Base-by-base conservation (phyloP, 768 basidiomycete genomes). In the Suillus cothurnatus region DNA sequence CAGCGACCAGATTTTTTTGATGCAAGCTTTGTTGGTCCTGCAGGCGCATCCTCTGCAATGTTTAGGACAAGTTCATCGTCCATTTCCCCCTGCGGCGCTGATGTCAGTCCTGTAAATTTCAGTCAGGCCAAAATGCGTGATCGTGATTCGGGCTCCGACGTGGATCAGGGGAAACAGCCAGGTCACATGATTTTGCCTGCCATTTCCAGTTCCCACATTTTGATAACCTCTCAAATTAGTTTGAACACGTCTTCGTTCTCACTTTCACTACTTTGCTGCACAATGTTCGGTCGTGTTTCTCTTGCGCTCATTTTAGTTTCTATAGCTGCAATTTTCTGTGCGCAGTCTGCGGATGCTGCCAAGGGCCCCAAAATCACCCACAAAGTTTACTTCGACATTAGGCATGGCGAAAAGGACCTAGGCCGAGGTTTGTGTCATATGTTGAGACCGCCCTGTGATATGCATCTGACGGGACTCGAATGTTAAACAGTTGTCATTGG, bases 381-480 rank as follows among this genome's bases (percentile, higher is more conserved):
- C 85, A 94, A 91, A 79, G 90, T 97, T 70, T 97, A 88, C 83
- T 97, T 98, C 74, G 95, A 97, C 77, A 89, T 98, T 64, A 89
- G 91, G 71, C 96, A 97, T 79, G 97, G 97, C 34, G 95, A 91
- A 77, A 82, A 91, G 77, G 83, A 88, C 59, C 61, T 98, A 52
- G 97, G 97, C 62, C 86, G 96, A 67, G 82, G 94, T 94, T 76
- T 69, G 82, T 80, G 52, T 67, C 66, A 19, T 45, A 12, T 14
- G 12, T 39, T n/a, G 14, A 23, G 28, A 55, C 47, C 50, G 59
- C 19, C 41, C 7, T 50, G 17, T 17, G 50, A 39, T 14, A 23
- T 39, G 26, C 1, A 41, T 0, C n/a, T 61, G n/a, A 57, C 21
- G 19, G 58, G 64, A 3, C 68, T 75, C 23, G 66, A 34, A 31